Base-by-base conservation (phyloP, 1,284 basidiomycete genomes). In the Ganoderma sinense region DNA sequence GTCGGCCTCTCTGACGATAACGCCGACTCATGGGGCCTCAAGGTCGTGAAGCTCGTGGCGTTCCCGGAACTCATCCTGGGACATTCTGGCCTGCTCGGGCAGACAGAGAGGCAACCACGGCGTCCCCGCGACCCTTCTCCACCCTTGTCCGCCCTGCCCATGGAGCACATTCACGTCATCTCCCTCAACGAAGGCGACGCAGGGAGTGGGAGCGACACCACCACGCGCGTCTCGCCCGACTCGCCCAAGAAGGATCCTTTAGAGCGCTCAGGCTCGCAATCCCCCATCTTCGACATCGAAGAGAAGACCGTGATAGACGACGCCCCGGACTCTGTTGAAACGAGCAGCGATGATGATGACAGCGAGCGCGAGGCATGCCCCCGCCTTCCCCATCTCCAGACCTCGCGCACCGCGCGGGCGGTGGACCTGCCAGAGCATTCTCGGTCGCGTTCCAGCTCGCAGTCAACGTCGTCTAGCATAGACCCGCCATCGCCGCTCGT, bases 1-100 rank as follows among this genome's bases (percentile, higher is more conserved):
- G 80, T 83, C 55, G 82, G 82, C 1, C 76, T 83, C 10, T 73
- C 87, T 60, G 90, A 92, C 74, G 88, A 90, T 69, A 82, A 84
- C 56, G 86, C 88, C 14, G 91, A 93, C 72, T 84, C 87, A 58
- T 93, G 91, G 91, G 86, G 87, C 23, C 85, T 91, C 72, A 93
- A 93, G 81, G 88, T 93, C 65, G 84, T 93, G 73, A 93, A 92
- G 79, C 84, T 93, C 20, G 85, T 93, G 45, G 90, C 91, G 1
- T 93, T 89, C 76, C 91, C 91, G 0, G 91, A 92, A 70, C 84
- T 93, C 59, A 90, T 93, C 63, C 81, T 85, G 5, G 75, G 74
- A 13, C 55, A 63, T 4, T 65, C 64, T 29, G 40, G 59, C 5
- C 26, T 41, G 20, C 55, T 63, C 55, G 43, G 56, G 41, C 64